phyloP scores from a whole-genome alignment of 768 basidiomycete genomes.

The Agrocybe praecox region DNA sequence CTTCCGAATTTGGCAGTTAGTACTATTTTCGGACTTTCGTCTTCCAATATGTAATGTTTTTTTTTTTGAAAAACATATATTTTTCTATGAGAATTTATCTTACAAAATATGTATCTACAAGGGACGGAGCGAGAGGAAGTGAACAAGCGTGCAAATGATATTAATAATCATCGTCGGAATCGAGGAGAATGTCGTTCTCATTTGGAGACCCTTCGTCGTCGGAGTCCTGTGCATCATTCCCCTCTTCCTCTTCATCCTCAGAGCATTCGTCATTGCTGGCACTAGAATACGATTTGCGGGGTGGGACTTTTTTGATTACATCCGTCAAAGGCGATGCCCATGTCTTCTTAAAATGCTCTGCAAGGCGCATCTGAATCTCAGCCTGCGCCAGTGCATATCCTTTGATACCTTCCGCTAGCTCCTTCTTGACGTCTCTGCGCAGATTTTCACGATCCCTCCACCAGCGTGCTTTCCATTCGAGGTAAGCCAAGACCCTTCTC shows the following conservation, averaged over 20 bases:
- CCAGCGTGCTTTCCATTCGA: slow-evolving; percentile 6
- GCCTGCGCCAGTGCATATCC: slow-evolving; percentile 2
- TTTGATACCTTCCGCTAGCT: background rate
- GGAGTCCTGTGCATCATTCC: background rate
- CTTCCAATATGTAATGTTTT: no score
- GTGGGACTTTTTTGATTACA: background rate
- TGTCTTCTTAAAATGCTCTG: background rate
- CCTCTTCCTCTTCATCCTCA: no score
- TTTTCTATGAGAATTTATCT: no score
- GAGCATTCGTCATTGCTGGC: background rate
- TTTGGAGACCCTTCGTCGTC: no score
- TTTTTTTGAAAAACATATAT: no score
- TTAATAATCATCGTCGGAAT: no score
- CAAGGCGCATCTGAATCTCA: background rate
- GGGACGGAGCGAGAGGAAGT: no score
- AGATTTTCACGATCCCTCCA: background rate
- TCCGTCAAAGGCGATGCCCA: background rate
- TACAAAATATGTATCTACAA: no score
- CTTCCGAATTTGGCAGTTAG: no score
- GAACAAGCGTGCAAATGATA: no score
- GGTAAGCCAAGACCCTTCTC: background rate
- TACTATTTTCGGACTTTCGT: no score
- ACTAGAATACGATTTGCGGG: background rate
- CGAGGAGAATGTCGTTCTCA: no score
- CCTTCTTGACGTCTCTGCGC: background rate